Percentiles rank a stretch among this genome's conserved stretches.
Evolutionary conservation across 768 basidiomycete species (phyloP).

Genomic region (Amanita phalloides): DNA sequence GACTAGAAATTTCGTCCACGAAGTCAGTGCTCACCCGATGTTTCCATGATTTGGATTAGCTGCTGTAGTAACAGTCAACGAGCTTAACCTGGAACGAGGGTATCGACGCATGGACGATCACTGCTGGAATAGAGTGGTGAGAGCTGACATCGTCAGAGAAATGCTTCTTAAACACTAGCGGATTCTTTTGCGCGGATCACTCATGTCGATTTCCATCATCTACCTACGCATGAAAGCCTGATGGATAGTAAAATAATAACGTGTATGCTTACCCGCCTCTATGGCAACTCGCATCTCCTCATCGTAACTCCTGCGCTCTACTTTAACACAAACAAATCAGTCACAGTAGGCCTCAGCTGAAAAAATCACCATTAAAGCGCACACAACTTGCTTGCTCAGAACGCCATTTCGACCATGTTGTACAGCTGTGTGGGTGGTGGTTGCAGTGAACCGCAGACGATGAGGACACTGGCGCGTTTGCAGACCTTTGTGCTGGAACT

Average conservation of each 20-base stretch:
- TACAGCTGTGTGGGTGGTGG: too few relatives aligned
- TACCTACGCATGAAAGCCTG: too few relatives aligned
- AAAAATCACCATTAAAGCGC: not conserved
- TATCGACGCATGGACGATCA: constrained; percentile 22
- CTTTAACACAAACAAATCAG: not conserved
- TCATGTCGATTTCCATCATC: too few relatives aligned
- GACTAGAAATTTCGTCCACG: not conserved
- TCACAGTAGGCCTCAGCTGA: not conserved
- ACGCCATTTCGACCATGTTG: too few relatives aligned
- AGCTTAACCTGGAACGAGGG: constrained; percentile 49
- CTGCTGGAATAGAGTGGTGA: constrained; percentile 16
- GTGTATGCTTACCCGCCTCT: too few relatives aligned
- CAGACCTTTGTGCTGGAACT: constrained; percentile 4
- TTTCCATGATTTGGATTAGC: constrained; percentile 47
- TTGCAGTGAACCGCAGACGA: too few relatives aligned
- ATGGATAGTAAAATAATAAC: too few relatives aligned
- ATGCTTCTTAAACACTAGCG: not conserved
- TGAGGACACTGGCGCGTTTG: too few relatives aligned
- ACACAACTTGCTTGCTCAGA: too few relatives aligned
- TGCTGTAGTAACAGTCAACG: constrained; percentile 48
- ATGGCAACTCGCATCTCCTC: not conserved
- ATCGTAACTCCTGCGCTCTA: not conserved
- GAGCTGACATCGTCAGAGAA: not conserved
- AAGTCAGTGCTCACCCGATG: constrained; percentile 27
- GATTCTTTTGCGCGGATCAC: too few relatives aligned